Conservation (phyloP, 2,329 filamentous ascomycete species). For the Pseudocercospora cruenta region DNA sequence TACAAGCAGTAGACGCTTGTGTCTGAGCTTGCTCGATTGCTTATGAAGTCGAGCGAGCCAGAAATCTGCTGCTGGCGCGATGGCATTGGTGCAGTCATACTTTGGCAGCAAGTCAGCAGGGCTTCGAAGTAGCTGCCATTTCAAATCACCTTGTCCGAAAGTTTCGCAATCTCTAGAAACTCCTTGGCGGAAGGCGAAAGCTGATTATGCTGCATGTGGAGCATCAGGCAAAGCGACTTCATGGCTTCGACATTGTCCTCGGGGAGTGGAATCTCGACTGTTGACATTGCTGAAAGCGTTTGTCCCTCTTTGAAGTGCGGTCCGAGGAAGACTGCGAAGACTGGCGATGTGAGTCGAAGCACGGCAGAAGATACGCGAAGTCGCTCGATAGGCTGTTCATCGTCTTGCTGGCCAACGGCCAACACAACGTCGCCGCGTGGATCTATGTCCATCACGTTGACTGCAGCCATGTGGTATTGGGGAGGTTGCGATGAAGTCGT, state of each 20-base stretch:
- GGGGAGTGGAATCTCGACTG: slow-evolving; percentile 12
- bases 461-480: not conserved
- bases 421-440: slow-evolving; percentile 41
- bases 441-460: slow-evolving; percentile 32
- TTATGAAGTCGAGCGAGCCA: not conserved
- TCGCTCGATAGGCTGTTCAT: not conserved
- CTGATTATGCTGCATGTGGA: slow-evolving; percentile 13
- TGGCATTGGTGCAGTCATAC: slow-evolving; percentile 10
- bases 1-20: not conserved
- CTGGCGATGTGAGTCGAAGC: slow-evolving; percentile 18
- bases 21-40: not conserved
- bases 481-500: not conserved
- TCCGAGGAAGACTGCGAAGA: slow-evolving; percentile 23
- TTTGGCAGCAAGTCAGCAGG: no score
- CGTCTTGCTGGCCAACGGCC: not conserved
- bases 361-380: slow-evolving; percentile 9
- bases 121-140: no score
- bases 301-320: slow-evolving; percentile 18
- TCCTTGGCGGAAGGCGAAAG: not conserved
- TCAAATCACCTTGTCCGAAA: slow-evolving; percentile 9
- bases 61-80: not conserved
- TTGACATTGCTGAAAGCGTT: not conserved
- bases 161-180: not conserved
- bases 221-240: slow-evolving; percentile 13
- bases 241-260: slow-evolving; percentile 17